phyloP scores from a whole-genome alignment of 257 asterid species.

The Solanum pinnatisectum region DNA sequence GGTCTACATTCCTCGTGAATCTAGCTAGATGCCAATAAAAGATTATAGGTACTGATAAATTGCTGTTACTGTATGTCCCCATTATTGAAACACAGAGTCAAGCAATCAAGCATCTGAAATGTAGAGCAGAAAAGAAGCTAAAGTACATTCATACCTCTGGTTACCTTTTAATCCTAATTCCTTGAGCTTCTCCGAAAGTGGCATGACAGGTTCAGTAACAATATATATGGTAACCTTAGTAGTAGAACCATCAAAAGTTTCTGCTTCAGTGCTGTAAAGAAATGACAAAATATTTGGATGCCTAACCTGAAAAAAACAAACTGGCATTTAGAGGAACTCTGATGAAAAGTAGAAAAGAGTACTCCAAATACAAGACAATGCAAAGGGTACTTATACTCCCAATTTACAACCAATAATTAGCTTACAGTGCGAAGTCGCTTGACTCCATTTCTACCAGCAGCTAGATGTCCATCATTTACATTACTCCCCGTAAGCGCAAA shows the following conservation, averaged over 20 bases:
- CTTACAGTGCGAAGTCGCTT: slow-evolving; percentile 95
- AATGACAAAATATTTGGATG: slow-evolving; percentile 97
- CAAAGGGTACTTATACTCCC: neutral
- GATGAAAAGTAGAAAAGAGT: neutral
- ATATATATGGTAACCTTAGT: slow-evolving; percentile 80
- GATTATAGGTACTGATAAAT: neutral
- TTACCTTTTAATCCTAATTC: slow-evolving; percentile 82
- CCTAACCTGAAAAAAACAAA: slow-evolving; percentile 58
- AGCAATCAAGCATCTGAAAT: neutral
- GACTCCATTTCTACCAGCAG: slow-evolving; percentile 98
- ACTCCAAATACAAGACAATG: neutral
- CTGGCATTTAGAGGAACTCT: slow-evolving; percentile 14
- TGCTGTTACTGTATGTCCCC: neutral
- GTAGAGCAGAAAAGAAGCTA: neutral
- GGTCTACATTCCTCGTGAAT: neutral
- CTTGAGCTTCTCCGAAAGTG: slow-evolving; percentile 88
- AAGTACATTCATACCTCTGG: slow-evolving; percentile 53
- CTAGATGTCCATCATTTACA: slow-evolving; percentile 78
- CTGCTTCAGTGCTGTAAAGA: slow-evolving; percentile 92
- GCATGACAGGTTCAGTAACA: slow-evolving; percentile 97
- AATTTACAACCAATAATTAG: neutral
- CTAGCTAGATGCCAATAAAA: neutral
- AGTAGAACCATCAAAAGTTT: slow-evolving; percentile 64
- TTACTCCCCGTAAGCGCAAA: slow-evolving; percentile 85
- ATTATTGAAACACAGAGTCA: neutral